Conservation (phyloP, 164 flowering plant species). For the grape (Vitis vinifera) region DNA sequence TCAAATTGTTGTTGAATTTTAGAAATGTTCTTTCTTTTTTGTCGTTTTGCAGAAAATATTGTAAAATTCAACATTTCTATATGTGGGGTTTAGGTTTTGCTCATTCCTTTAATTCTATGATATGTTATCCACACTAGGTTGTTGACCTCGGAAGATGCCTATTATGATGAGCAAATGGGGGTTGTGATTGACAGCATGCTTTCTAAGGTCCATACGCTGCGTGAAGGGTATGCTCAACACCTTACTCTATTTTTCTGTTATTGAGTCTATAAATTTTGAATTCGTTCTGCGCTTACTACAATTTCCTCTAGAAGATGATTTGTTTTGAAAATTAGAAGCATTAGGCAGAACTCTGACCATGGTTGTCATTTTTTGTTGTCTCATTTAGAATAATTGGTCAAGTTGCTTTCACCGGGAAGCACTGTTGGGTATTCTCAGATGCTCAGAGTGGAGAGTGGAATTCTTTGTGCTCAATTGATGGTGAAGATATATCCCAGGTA, state of each 20-base stretch:
- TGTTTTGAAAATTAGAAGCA: not conserved
- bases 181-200: constrained; percentile 50
- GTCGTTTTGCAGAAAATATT: not conserved
- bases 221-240: constrained; percentile 66
- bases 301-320: not conserved
- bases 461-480: constrained; percentile 19
- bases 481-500: constrained; percentile 47
- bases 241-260: not conserved
- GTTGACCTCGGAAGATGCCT: constrained; percentile 65
- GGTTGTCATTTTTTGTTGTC: constrained; percentile 3
- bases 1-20: not conserved
- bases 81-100: not conserved
- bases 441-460: constrained; percentile 28
- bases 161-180: constrained; percentile 52
- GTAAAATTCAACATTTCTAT: not conserved
- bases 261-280: not conserved
- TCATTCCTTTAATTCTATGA: not conserved
- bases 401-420: constrained; percentile 62
- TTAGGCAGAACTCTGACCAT: constrained; percentile 4
- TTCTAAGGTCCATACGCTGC: constrained; percentile 60
- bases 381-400: constrained; percentile 56
- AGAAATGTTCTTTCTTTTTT: not conserved
- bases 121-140: constrained; percentile 39
- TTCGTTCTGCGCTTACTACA: not conserved
- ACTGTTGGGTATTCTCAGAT: constrained; percentile 64